These are phyloP conservation scores for Persicaria tinctoria DNA, from an alignment of 148 eudicot genomes.

Conservation along the genomic window DNA sequence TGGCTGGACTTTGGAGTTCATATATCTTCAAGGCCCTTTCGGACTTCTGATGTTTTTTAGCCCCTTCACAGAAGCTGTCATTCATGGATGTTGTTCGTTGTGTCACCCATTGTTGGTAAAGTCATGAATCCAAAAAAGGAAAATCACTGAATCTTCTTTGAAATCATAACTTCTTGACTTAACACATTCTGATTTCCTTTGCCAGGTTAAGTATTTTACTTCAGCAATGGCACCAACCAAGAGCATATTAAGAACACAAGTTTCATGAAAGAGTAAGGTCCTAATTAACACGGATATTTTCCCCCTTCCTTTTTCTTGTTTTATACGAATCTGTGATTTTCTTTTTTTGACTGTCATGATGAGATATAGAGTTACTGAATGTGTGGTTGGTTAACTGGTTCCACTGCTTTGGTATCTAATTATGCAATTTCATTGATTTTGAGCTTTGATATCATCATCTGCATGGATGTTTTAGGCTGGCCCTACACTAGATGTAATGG, in stretches of 20 bases:
- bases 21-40: no score
- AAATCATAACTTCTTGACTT: background rate
- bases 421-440: no score
- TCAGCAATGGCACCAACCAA: background rate
- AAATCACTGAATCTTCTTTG: background rate
- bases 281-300: background rate
- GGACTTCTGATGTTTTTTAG: no score
- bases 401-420: no score
- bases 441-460: no score
- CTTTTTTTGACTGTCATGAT: no score
- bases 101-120: background rate
- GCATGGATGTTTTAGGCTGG: no score
- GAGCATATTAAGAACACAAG: background rate
- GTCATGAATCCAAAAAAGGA: background rate
- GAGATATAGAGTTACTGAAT: no score
- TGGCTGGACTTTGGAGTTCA: background rate
- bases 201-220: background rate
- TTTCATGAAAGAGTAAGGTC: background rate
- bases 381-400: no score
- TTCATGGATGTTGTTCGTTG: background rate
- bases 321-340: no score
- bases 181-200: background rate
- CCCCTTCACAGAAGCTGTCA: background rate
- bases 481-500: no score
- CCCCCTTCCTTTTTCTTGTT: no score